Percentiles rank a stretch among this genome's conserved stretches.
Conservation (phyloP, 768 basidiomycete genomes). For the Suillus paluster region DNA sequence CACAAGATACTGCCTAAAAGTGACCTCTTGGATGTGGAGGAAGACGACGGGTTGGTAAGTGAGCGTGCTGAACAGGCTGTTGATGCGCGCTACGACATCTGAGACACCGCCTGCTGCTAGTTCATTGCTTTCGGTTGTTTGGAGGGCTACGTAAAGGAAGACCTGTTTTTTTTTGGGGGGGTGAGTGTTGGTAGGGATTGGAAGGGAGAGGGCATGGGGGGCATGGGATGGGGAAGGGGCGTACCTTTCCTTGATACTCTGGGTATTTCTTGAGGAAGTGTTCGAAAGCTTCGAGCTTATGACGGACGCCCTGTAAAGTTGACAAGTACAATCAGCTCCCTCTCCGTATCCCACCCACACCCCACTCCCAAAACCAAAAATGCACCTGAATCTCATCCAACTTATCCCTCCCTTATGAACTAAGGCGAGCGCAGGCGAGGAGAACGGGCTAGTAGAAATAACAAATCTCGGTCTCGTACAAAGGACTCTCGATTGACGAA, state of each 20-base stretch:
- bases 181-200: not conserved
- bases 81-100: conserved; percentile 76
- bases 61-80: conserved; percentile 80
- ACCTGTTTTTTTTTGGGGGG: conserved; percentile 53
- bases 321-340: no score
- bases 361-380: no score
- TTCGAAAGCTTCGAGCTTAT: conserved; percentile 86
- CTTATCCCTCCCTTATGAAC: conserved; percentile 90
- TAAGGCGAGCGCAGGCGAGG: no score
- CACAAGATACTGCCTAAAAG: conserved; percentile 85
- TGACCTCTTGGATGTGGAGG: conserved; percentile 82
- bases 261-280: conserved; percentile 77
- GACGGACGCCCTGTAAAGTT: conserved; percentile 65
- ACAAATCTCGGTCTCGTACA: no score
- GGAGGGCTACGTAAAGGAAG: conserved; percentile 84
- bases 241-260: conserved; percentile 77
- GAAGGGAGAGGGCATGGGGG: not conserved
- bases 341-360: no score
- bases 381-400: conserved; percentile 85
- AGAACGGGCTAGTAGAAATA: no score
- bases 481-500: no score
- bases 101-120: conserved; percentile 67
- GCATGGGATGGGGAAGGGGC: not conserved
- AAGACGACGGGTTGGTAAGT: conserved; percentile 91
- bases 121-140: conserved; percentile 80